Evolutionary conservation across 805 yeast genomes (phyloP), one percentile per base, ranked within the genome.

Genomic region (Ogataea chonburiensis): DNA sequence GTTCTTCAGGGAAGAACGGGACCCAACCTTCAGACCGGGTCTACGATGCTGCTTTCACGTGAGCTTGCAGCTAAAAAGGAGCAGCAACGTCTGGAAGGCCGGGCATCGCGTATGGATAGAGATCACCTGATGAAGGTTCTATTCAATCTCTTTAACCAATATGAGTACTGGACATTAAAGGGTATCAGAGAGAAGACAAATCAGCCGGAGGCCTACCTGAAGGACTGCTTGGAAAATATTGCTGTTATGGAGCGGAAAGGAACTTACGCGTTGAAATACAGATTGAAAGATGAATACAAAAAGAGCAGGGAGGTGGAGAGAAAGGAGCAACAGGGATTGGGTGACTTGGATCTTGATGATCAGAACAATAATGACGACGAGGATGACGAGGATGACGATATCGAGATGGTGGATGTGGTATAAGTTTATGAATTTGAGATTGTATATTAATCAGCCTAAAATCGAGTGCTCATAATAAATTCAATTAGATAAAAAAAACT

Each of bases 91-190:
- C 66, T 69, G 47, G 94, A 86, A 48, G 94, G 93, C 34, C 81
- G 95, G 56, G 95, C 97, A 21, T 86, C 85, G 47, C 77, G 98
- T 59, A 86, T 93, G 82, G 96, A 95, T 24, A 80, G 86, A 66
- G 86, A 85, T 58, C 97, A 88, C 46, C 73, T 93, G 40, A 74
- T 91, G 71, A 96, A 89, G 61, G 66, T 86, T 48, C 66, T 93
- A 49, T 93, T 93, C 76, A 75, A 83, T 50, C 69, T 91, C 52
- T 93, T 93, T 62, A 96, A 88, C 61, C 94, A 89, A 59, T 87
- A 84, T 60, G 97, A 91, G 57, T 93, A 89, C 62, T 93, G 98
- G 98, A 80, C 93, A 8, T 72, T 93, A 71, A 88, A 88, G 63
- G 96, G 96, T 24, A 69, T 93, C 44, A 83, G 87, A 55, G 98